phyloP scores from a whole-genome alignment of 31 red algal species.

The Endocladia muricata region DNA sequence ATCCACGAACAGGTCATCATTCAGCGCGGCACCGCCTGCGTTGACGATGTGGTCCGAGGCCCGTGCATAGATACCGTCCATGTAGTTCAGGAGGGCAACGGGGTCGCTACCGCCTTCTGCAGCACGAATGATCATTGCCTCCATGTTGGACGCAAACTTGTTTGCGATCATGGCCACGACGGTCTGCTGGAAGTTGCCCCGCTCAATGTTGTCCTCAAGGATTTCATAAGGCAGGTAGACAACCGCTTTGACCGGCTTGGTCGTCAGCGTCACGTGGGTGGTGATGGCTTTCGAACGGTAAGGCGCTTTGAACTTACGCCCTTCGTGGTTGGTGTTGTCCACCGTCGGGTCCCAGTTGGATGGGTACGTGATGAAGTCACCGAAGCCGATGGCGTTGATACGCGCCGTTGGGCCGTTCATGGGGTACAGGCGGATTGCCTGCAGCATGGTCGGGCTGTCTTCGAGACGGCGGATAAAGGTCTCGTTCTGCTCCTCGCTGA shows the following conservation, averaged over 20 bases:
- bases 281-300: not conserved
- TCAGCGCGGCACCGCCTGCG: not conserved
- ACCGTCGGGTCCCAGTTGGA: not conserved
- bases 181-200: not conserved
- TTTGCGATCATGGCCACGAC: not conserved
- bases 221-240: not conserved
- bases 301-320: not conserved
- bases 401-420: not conserved
- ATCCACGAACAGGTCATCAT: not conserved
- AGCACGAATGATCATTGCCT: not conserved
- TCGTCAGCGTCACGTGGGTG: not conserved
- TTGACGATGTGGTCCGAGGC: not conserved
- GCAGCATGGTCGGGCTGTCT: not conserved
- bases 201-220: constrained; percentile 13
- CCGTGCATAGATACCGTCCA: not conserved
- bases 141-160: not conserved
- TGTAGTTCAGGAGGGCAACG: not conserved
- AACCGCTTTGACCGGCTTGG: not conserved
- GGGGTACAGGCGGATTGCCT: not conserved
- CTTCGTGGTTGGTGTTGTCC: not conserved
- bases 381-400: constrained; percentile 1
- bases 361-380: not conserved
- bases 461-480: not conserved
- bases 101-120: not conserved
- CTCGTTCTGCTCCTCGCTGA: not conserved